Evolutionary conservation across 257 asterid species (phyloP).

Genomic region (Solanum pinnatisectum): DNA sequence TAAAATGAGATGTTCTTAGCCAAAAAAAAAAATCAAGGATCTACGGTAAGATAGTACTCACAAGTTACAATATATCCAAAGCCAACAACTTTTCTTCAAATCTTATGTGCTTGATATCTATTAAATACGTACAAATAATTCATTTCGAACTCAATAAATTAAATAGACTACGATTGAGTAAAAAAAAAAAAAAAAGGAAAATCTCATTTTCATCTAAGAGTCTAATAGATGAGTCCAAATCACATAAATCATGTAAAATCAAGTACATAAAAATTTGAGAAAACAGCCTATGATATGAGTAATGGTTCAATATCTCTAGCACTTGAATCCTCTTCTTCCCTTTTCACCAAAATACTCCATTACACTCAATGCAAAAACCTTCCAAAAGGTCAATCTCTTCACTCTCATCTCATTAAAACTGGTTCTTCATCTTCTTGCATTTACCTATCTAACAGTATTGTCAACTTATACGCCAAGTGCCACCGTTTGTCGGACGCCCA

Average conservation of each 20-base stretch:
- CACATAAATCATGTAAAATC: not conserved
- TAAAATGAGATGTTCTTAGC: too few species aligned
- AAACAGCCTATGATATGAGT: constrained; percentile 31
- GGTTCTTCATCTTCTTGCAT: constrained; percentile 34
- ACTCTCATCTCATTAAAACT: constrained; percentile 58
- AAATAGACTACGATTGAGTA: too few species aligned
- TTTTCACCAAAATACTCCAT: constrained; percentile 40
- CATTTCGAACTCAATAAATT: too few species aligned
- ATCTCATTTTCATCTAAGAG: not conserved
- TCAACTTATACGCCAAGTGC: constrained; percentile 70
- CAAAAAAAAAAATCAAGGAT: too few species aligned
- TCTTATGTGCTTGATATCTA: not conserved
- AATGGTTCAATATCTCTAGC: constrained; percentile 18
- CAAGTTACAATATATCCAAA: too few species aligned
- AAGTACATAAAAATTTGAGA: not conserved
- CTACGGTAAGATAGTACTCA: too few species aligned
- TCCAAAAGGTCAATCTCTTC: constrained; percentile 41
- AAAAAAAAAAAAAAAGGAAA: not conserved
- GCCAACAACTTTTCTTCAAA: too few species aligned
- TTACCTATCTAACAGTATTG: constrained; percentile 43
- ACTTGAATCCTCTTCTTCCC: constrained; percentile 28
- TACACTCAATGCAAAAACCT: constrained; percentile 33
- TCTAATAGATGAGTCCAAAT: not conserved
- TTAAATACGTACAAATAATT: not conserved
- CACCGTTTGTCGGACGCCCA: constrained; percentile 43